phyloP scores from a whole-genome alignment of 1,284 basidiomycete genomes.

The Agroathelia rolfsii region DNA sequence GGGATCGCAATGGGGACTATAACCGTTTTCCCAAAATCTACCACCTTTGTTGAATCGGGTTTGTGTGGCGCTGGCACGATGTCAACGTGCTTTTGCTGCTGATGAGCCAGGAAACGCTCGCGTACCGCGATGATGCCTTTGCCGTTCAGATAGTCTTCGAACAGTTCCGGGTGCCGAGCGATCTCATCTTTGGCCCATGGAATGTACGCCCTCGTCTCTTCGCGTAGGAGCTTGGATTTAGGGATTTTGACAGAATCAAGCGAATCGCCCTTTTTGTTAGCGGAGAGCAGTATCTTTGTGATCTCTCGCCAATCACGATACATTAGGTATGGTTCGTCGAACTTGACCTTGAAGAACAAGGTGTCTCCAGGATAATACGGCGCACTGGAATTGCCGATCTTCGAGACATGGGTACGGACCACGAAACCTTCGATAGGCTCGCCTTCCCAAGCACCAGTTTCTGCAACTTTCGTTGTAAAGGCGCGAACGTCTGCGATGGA shows the following conservation, averaged over 20 bases:
- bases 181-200: slow-evolving; percentile 70
- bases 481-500: slow-evolving; percentile 61
- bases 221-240: slow-evolving; percentile 51
- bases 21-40: slow-evolving; percentile 65
- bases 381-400: slow-evolving; percentile 29
- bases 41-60: slow-evolving; percentile 18
- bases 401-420: slow-evolving; percentile 66
- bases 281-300: slow-evolving; percentile 65
- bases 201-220: slow-evolving; percentile 59
- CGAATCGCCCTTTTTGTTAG: slow-evolving; percentile 22
- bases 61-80: slow-evolving; percentile 33
- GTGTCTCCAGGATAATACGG: slow-evolving; percentile 75
- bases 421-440: slow-evolving; percentile 95
- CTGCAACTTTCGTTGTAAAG: slow-evolving; percentile 65
- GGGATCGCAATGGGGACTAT: slow-evolving; percentile 88
- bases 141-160: slow-evolving; percentile 58
- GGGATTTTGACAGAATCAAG: slow-evolving; percentile 31
- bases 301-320: slow-evolving; percentile 97
- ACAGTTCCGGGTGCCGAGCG: slow-evolving; percentile 47
- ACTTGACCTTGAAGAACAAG: slow-evolving; percentile 99
- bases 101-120: slow-evolving; percentile 76
- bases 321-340: slow-evolving; percentile 98
- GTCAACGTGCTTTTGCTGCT: slow-evolving; percentile 56
- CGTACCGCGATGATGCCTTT: slow-evolving; percentile 81
- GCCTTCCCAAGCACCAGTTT: slow-evolving; percentile 72